Evolutionary conservation across 148 eudicot genomes (phyloP), one percentile per base, ranked within the genome.

Genomic region (Bassia scoparia): DNA sequence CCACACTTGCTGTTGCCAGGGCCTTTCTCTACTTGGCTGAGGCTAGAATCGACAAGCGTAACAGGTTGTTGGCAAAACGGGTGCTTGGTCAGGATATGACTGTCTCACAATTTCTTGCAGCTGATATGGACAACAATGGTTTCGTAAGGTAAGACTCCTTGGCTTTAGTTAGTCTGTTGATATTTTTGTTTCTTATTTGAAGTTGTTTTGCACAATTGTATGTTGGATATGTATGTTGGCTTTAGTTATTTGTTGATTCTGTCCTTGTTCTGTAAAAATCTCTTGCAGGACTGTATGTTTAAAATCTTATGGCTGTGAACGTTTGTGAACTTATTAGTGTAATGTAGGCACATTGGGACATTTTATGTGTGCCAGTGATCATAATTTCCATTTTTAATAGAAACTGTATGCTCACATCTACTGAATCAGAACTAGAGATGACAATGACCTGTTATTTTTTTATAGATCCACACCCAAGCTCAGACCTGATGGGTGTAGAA

Each of bases 11-110:
- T 55, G 98, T 95, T 78, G 98, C 98, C 33, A 82, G 98, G 75
- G 98, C 98, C 2, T 95, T 95, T 81, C 93, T 95, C 55, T 95
- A 85, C 81, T 86, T 95, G 88, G 89, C 98, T 9, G 98, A 95
- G 89, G 90, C 90, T 70, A 88, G 98, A 83, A 90, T 95, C 35
- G 97, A 95, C 70, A 95, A 89, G 81, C 72, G 98, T 82, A 87
- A 95, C 35, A 82, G 98, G 82, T 82, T 58, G 79, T 76, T 95
- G 83, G 93, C 93, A 1, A 89, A 95, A 74, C 88, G 90, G 89
- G 97, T 91, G 80, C 98, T 95, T 68, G 93, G 89, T 59, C 91
- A 89, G 76, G 90, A 87, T 71, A 78, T 95, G 97, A 95, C 98
- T 26, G 87, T 91, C 29, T 78, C 97, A 9, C 90, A 95, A 76